Conservation (phyloP, 345 rosid species). For the Populus tremula region DNA sequence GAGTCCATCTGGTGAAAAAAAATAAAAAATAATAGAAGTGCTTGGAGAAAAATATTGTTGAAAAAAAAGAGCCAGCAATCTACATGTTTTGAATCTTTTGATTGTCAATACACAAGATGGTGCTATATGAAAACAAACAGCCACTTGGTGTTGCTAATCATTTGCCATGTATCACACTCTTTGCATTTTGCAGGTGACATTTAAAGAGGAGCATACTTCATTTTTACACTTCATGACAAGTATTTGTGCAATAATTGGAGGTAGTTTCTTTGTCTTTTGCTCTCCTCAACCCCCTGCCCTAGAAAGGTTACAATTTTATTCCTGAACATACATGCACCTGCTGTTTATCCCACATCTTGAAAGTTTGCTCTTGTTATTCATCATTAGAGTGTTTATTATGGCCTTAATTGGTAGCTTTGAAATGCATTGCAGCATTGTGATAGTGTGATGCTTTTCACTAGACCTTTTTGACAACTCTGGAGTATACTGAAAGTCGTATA, state of each 20-base stretch:
- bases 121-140: neutral
- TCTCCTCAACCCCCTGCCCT: neutral
- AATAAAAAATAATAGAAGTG: neutral
- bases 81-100: neutral
- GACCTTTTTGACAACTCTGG: neutral
- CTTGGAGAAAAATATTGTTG: neutral
- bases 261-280: slow-evolving; percentile 10
- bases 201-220: slow-evolving; percentile 25
- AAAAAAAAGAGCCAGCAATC: neutral
- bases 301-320: neutral
- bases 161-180: neutral
- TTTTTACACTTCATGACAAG: slow-evolving; percentile 32
- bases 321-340: neutral
- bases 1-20: neutral
- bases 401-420: neutral
- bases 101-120: neutral
- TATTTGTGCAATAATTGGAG: slow-evolving; percentile 33
- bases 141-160: neutral
- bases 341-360: neutral
- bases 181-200: slow-evolving; percentile 22
- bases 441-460: neutral
- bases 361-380: neutral
- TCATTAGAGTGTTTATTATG: neutral
- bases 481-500: neutral
- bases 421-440: neutral